phyloP scores from a whole-genome alignment of 2,329 filamentous ascomycete genomes.

The Penicillium sp. region DNA sequence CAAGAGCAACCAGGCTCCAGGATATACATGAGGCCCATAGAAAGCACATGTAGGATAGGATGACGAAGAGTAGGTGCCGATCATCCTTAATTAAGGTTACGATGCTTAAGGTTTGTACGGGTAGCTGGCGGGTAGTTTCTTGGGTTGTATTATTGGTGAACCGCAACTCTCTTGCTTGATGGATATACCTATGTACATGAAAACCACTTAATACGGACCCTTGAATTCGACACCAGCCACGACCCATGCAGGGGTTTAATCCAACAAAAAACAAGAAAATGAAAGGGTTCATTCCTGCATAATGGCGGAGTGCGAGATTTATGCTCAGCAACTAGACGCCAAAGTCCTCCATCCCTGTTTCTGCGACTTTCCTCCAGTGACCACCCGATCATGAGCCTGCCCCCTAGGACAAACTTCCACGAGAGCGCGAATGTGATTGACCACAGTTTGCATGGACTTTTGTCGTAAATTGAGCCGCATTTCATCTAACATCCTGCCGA shows the following conservation, averaged over 20 bases:
- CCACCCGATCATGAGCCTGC: neutral
- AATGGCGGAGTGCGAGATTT: neutral
- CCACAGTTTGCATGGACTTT: neutral
- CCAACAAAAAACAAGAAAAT: neutral
- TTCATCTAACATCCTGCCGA: neutral
- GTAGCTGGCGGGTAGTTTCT: too few species aligned
- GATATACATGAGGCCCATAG: too few species aligned
- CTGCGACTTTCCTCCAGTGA: neutral
- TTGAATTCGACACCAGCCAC: neutral
- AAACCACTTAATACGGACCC: too few species aligned
- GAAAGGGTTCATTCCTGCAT: neutral
- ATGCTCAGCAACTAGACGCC: neutral
- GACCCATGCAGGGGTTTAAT: neutral
- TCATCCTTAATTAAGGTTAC: too few species aligned
- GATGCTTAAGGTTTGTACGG: too few species aligned
- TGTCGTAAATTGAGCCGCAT: neutral
- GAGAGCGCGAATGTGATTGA: neutral
- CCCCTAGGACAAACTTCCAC: neutral
- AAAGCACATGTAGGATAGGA: too few species aligned
- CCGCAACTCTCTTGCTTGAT: neutral
- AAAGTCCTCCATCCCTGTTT: neutral
- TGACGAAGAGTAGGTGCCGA: too few species aligned
- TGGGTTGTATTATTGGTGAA: too few species aligned
- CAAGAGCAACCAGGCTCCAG: neutral
- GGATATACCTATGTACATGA: too few species aligned